These are phyloP conservation scores for Phoma herbarum DNA, from an alignment of 2,329 filamentous ascomycete genomes.

Conservation along the genomic window DNA sequence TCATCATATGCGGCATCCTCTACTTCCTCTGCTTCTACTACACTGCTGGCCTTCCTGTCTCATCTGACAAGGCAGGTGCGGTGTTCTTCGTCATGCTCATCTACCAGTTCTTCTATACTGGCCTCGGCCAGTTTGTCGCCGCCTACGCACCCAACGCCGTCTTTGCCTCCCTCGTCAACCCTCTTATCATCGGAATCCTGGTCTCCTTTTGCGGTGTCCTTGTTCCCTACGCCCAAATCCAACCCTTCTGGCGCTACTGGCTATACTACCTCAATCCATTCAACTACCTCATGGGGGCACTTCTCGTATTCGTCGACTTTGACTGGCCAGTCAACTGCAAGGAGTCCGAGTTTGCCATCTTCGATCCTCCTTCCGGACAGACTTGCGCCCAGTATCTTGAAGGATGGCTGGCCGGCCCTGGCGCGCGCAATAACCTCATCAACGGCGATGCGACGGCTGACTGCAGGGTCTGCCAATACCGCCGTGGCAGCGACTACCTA, in stretches of 20 bases:
- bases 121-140: slow-evolving; percentile 65
- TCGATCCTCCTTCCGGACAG: slow-evolving; percentile 60
- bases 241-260: slow-evolving; percentile 71
- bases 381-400: slow-evolving; percentile 68
- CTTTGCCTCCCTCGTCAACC: slow-evolving; percentile 63
- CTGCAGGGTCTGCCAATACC: slow-evolving; percentile 71
- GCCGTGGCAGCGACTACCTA: slow-evolving; percentile 67
- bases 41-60: slow-evolving; percentile 41
- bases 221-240: slow-evolving; percentile 67
- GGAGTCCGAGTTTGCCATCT: slow-evolving; percentile 48
- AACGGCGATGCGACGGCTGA: slow-evolving; percentile 66
- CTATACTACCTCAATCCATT: slow-evolving; percentile 54
- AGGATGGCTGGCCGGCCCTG: slow-evolving; percentile 61
- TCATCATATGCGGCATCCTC: slow-evolving; percentile 67
- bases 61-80: slow-evolving; percentile 64
- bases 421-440: slow-evolving; percentile 35
- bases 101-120: slow-evolving; percentile 61
- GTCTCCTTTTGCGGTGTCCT: slow-evolving; percentile 63
- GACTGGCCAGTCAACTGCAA: slow-evolving; percentile 53
- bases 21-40: slow-evolving; percentile 75
- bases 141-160: slow-evolving; percentile 55
- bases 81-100: slow-evolving; percentile 60
- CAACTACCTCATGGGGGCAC: slow-evolving; percentile 54
- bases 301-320: slow-evolving; percentile 54
- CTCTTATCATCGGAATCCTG: slow-evolving; percentile 32